Evolutionary conservation across 805 yeast species (phyloP), one percentile per base, ranked within the genome.

Genomic region (Metschnikowia proteae): DNA sequence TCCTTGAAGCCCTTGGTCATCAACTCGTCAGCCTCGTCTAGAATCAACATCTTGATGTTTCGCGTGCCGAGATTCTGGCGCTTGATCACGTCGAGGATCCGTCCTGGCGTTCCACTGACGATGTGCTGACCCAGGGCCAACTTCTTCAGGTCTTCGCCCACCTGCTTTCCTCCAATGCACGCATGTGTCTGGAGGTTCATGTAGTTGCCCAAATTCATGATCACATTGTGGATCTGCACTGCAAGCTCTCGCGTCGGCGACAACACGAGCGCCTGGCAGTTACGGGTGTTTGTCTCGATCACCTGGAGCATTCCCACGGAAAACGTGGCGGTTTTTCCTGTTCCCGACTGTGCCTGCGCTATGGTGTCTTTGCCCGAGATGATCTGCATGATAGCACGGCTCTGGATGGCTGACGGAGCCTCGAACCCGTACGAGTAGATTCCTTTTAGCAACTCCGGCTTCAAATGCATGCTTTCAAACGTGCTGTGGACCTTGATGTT

Each of bases 341-440:
- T 94, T 73, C 99, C 99, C 33, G 97, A 89, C 74, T 94, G 99
- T 51, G 99, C 98, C 75, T 94, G 99, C 52, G 99, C 99, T 55
- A 94, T 82, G 47, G 91, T 95, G 71, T 94, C 99, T 70, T 90
- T 84, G 49, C 97, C 97, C 64, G 83, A 84, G 61, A 90, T 86
- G 70, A 94, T 91, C 68, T 96, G 99, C 73, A 86, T 76, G 60
- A 94, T 94, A 55, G 98, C 99, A 71, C 99, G 83, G 66, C 90
- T 91, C 76, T 94, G 99, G 75, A 94, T 94, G 49, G 98, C 94
- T 47, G 97, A 90, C 57, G 99, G 99, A 47, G 82, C 81, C 75
- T 92, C 98, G 70, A 89, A 94, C 70, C 98, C 97, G 76, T 86
- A 87, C 60, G 86, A 88, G 68, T 79, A 89, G 59, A 89, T 83